Conservation (phyloP, 2,329 filamentous ascomycete genomes). For the Epichloe gansuensis region DNA sequence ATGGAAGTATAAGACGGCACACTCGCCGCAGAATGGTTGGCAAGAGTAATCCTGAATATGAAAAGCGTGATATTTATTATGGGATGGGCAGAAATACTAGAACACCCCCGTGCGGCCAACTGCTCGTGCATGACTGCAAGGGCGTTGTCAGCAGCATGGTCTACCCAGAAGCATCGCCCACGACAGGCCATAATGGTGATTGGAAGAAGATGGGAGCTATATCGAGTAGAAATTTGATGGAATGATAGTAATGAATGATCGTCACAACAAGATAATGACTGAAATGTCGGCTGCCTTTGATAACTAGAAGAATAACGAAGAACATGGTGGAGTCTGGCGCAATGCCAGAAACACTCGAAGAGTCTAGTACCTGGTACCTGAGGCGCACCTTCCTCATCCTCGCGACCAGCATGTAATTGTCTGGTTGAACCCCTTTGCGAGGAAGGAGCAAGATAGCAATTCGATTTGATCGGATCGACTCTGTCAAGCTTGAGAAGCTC, state of each 20-base stretch:
- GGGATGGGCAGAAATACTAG: constrained; percentile 21
- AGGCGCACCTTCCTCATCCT: not conserved
- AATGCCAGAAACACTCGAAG: not conserved
- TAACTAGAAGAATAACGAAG: not conserved
- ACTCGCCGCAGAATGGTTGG: constrained; percentile 23
- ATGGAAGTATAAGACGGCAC: constrained; percentile 18
- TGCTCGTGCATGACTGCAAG: constrained; percentile 12
- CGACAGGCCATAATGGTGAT: constrained; percentile 12
- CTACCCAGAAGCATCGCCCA: constrained; percentile 13
- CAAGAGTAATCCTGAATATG: not conserved
- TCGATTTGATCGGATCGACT: no score
- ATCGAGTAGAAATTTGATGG: not conserved
- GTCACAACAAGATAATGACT: not conserved
- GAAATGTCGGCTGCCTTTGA: not conserved
- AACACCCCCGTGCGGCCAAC: constrained; percentile 7
- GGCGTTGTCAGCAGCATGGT: not conserved
- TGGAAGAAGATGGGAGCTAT: not conserved
- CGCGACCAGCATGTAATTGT: not conserved
- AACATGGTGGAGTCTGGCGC: not conserved
- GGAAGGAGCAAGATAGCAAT: not conserved
- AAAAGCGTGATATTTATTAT: constrained; percentile 18
- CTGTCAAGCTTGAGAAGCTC: no score
- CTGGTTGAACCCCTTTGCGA: not conserved
- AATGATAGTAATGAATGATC: not conserved
- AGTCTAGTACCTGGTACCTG: not conserved